Evolutionary conservation across 108 stramenopile genomes (phyloP), one percentile per base, ranked within the genome.

Genomic region (Cyclotella baltica): DNA sequence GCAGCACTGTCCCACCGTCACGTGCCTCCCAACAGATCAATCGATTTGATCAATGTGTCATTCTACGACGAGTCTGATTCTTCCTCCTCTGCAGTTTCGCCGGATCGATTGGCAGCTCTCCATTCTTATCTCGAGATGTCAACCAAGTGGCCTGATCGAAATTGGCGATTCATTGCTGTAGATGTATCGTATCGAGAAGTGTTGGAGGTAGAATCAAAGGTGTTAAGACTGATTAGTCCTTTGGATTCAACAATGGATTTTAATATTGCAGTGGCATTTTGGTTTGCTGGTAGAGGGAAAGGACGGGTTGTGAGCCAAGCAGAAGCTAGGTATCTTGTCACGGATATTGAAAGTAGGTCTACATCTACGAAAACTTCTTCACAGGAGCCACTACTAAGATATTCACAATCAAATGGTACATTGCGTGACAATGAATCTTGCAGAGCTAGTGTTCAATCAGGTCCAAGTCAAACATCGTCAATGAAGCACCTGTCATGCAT

Each of bases 241-340:
- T 85, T 91, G 59, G 57, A 63, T 9, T 93, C 93, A 3, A 82
- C 88, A 5, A 98, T 98, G 98, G 97, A 98, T 74, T 90, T 98
- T 63, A 98, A 98, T 78, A 97, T 98, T 73, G 98, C 86, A 16
- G 88, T 92, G 23, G 98, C 98, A 33, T 82, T 98, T 62, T 98
- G 93, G 96, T 97, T 98, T 86, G 97, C 96, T 9, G 88, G 93
- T 40, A 80, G 87, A 28, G 97, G 93, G 13, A 56, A 30, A 22
- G 90, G 94, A 10, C 70, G 64, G 55, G 33, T 87, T 34, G 25
- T 83, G 4, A 72, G 2, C 15, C 27, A 15, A 20, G 43, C 22
- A 52, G 67, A 64, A 37, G 47, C 15, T 61, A 76, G 23, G 20
- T 50, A 22, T 57, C 18, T 28, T 10, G 34, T 10, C 47, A 27